Base-by-base conservation (phyloP, 441 rosid species). In the Populus hybrid region DNA sequence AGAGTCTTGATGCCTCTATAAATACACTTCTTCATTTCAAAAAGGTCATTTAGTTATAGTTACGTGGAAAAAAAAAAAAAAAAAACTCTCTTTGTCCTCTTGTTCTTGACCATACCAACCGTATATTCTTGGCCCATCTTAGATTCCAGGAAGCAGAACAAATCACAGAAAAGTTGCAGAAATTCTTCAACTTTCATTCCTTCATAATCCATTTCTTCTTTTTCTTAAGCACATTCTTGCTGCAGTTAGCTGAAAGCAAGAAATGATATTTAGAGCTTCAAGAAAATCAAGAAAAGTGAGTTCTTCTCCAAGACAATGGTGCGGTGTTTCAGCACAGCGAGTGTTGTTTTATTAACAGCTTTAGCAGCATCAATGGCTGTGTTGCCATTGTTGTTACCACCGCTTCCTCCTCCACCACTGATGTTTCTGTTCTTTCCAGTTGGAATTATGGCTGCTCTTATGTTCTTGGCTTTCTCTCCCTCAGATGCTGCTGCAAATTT, bases 401-500 rank as follows among this genome's bases (percentile, higher is more conserved):
- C 91, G 19, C 53, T 88, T 42, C 88, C 91, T 46, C 91, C 91
- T 4, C 89, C 91, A 3, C 91, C 91, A 1, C 12, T 83, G 72
- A 57, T 88, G 82, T 79, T 88, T 42, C 79, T 88, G 71, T 81
- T 86, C 70, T 88, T 86, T 63, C 91, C 91, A 0, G 77, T 88
- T 4, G 91, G 89, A 61, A 81, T 88, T 34, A 86, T 88, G 89
- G 88, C 87, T 59, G 91, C 91, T 78, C 85, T 88, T 10, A 75
- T 86, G 85, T 78, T 86, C 81, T 80, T 88, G 76, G 89, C 89
- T 46, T 77, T 85, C 71, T 86, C 83, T 0, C 91, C 89, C 6
- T 30, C 82, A 5, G 85, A 78, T 14, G 69, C 64, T 19, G 69
- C 70, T 1, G 84, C 72, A 4, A 76, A 76, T 66, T 32, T 70